Percentiles rank a stretch among this genome's conserved stretches.
These are phyloP conservation scores for Aphanomyces stellatus DNA, from an alignment of 352 stramenopile species.

Conservation along the genomic window DNA sequence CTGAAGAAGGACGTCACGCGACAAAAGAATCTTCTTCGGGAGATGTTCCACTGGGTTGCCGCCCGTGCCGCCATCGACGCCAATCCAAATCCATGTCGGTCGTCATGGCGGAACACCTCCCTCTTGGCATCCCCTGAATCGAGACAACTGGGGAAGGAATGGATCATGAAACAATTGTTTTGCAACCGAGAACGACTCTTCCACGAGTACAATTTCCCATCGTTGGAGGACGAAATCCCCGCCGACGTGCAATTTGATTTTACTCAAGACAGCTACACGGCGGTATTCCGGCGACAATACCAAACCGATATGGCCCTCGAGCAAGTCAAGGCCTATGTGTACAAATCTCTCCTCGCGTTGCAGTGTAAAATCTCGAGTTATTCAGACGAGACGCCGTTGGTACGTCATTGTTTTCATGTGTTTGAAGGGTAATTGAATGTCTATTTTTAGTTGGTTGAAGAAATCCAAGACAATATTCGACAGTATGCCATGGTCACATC, in stretches of 20 bases:
- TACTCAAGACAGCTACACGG: neutral
- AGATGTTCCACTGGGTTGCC: neutral
- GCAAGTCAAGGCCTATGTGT: too few relatives aligned
- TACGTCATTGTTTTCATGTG: too few relatives aligned
- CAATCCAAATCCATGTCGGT: neutral
- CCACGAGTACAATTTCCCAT: neutral
- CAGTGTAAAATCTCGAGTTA: too few relatives aligned
- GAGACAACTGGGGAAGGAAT: neutral
- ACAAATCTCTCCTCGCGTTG: too few relatives aligned
- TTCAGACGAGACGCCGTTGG: too few relatives aligned
- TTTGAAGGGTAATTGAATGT: neutral
- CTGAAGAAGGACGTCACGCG: neutral
- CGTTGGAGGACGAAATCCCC: neutral
- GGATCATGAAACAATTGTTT: neutral
- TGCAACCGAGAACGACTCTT: neutral
- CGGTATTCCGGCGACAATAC: neutral
- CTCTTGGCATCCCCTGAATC: neutral
- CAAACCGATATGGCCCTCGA: too few relatives aligned
- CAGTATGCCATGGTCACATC: neutral
- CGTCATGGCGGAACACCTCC: neutral
- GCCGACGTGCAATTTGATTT: neutral
- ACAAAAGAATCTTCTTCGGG: neutral
- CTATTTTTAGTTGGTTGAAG: neutral
- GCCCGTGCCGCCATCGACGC: neutral
- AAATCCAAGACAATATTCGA: neutral